Conservation (phyloP, 495 filamentous ascomycete genomes). For the Penicillium herquei region DNA sequence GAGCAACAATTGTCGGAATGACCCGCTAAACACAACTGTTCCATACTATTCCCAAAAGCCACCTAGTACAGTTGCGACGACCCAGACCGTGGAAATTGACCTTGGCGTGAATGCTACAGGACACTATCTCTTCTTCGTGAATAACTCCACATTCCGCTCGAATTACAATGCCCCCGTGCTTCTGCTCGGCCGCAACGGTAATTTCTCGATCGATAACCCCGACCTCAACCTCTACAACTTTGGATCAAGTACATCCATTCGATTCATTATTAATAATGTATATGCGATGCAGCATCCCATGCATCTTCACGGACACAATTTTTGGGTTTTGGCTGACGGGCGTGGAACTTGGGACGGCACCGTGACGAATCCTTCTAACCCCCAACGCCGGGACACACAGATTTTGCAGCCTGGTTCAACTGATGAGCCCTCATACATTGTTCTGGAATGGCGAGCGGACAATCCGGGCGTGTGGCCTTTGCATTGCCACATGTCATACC, state of each 20-base stretch:
- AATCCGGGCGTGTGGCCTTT: not conserved
- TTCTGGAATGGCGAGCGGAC: not conserved
- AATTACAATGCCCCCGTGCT: not conserved
- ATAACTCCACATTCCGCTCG: not conserved
- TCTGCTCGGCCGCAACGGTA: not conserved
- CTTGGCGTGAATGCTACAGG: too few species aligned
- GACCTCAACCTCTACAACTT: not conserved
- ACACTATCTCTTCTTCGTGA: too few species aligned
- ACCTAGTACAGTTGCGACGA: too few species aligned
- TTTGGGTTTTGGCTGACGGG: not conserved
- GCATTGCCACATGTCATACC: not conserved
- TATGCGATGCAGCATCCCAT: not conserved
- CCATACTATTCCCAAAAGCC: too few species aligned
- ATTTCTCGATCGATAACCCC: not conserved
- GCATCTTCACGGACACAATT: slow-evolving; percentile 1
- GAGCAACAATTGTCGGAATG: too few species aligned
- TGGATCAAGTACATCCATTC: not conserved
- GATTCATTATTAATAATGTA: not conserved
- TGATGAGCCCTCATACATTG: too few species aligned
- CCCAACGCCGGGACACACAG: not conserved
- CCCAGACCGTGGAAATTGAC: too few species aligned
- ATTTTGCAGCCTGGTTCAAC: not conserved
- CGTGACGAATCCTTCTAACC: not conserved
- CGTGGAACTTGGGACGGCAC: not conserved
- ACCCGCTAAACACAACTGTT: too few species aligned